phyloP scores from a whole-genome alignment of 208 protist genomes.

The Polymyxa betae region DNA sequence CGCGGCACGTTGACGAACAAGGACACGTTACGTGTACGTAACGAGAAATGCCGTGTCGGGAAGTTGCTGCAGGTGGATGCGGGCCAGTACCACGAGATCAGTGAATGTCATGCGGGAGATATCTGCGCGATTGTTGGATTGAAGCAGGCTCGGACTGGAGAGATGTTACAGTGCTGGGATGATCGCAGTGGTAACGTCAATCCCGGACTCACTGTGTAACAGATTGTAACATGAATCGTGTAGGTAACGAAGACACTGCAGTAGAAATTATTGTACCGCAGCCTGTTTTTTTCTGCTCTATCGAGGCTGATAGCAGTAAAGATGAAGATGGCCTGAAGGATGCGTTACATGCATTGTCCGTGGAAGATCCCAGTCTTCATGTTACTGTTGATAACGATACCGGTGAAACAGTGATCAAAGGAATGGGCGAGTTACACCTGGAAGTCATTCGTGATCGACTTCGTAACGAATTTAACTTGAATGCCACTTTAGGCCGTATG shows the following conservation, averaged over 20 bases:
- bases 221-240: no score
- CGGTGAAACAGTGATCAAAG: constrained; percentile 61
- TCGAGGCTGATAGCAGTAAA: constrained; percentile 63
- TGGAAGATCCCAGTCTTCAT: constrained; percentile 64
- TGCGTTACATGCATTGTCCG: constrained; percentile 54
- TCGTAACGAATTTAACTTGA: constrained; percentile 44
- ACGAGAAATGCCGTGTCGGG: constrained; percentile 56
- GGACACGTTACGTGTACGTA: constrained; percentile 47
- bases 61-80: constrained; percentile 60
- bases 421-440: constrained; percentile 69
- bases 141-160: constrained; percentile 67
- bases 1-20: constrained; percentile 59
- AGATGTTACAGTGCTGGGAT: constrained; percentile 64
- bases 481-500: background rate
- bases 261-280: constrained; percentile 57
- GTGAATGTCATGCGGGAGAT: constrained; percentile 56
- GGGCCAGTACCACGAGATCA: constrained; percentile 9
- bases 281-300: constrained; percentile 71
- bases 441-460: constrained; percentile 66
- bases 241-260: no score
- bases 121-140: constrained; percentile 69
- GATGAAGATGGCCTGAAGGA: constrained; percentile 61
- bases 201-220: no score
- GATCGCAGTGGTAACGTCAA: background rate
- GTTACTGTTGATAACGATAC: constrained; percentile 51